These are phyloP conservation scores for Artemisia annua DNA, from an alignment of 129 eudicot species.

Conservation along the genomic window DNA sequence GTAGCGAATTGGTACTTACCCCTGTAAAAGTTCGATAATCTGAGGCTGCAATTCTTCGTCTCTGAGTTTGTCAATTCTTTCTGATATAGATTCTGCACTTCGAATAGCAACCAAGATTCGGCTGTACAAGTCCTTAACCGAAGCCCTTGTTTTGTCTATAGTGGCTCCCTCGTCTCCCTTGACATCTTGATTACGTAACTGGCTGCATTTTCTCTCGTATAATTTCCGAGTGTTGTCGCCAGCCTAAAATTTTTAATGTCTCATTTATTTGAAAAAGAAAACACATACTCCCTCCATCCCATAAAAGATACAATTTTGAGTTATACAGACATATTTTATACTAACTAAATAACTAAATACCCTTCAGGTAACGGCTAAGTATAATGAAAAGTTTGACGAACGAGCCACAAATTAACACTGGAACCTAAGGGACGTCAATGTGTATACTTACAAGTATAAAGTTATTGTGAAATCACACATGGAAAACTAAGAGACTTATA, in stretches of 20 bases:
- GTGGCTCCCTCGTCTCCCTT: conserved; percentile 80
- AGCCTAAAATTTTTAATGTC: conserved; percentile 39
- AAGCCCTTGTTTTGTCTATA: conserved; percentile 80
- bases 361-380: neutral
- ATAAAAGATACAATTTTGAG: neutral
- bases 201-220: conserved; percentile 88
- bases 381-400: too few relatives aligned
- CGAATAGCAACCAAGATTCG: conserved; percentile 90
- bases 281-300: neutral
- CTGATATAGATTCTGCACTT: conserved; percentile 90
- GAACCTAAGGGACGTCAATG: too few relatives aligned
- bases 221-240: conserved; percentile 79
- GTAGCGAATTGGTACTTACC: conserved; percentile 45
- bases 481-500: neutral
- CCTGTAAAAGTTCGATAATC: conserved; percentile 79
- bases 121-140: conserved; percentile 87
- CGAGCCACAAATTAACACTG: too few relatives aligned
- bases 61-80: conserved; percentile 74
- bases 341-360: neutral
- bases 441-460: too few relatives aligned
- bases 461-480: too few relatives aligned
- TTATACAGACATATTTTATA: neutral
- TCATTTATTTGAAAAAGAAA: conserved; percentile 9
- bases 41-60: conserved; percentile 95
- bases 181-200: conserved; percentile 73